Base-by-base conservation (phyloP, 73 alveolate genomes). In the Halteria grandinella region DNA sequence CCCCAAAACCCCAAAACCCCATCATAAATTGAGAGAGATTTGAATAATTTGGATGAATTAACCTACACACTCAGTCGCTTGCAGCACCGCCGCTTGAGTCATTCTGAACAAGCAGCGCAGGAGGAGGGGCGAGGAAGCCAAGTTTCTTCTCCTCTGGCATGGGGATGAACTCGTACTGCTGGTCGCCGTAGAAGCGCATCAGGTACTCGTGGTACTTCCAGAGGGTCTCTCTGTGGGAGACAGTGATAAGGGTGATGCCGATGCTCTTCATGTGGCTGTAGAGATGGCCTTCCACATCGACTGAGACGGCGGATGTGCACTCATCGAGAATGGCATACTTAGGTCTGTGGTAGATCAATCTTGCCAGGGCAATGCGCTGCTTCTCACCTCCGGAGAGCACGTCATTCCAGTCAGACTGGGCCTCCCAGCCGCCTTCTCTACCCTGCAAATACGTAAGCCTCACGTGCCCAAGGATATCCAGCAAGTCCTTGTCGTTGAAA, bases 311-410 rank as follows among this genome's bases (percentile, higher is more conserved):
- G 69, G 95, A 75, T 6, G 98, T 94, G 83, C 98, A 94, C 41
- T 94, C 98, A 70, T 94, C 98, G 43, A 91, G 69, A 34, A 94
- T 91, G 6, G 98, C 98, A 52, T 88, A 91, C 18, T 75, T 70
- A 29, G 98, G 98, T 73, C 53, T 88, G 87, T 94, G 98, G 59
- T 94, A 94, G 88, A 91, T 79, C 48, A 94, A 75, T 70, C 98
- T 85, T 25, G 97, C 97, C 97, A 94, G 91, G 55, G 98, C 98
- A 36, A 94, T 91, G 79, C 97, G 80, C 79, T 94, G 95, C 58
- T 94, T 91, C 70, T 94, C 97, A 14, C 98, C 98, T 49, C 98
- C 98, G 40, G 92, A 70, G 58, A 94, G 83, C 1, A 89, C 91
- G 53, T 94, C 97, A 70, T 89, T 89, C 98, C 98, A 94, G 75